Base-by-base conservation (phyloP, 169 alveolate species). In the Plasmodium reichenowi region DNA sequence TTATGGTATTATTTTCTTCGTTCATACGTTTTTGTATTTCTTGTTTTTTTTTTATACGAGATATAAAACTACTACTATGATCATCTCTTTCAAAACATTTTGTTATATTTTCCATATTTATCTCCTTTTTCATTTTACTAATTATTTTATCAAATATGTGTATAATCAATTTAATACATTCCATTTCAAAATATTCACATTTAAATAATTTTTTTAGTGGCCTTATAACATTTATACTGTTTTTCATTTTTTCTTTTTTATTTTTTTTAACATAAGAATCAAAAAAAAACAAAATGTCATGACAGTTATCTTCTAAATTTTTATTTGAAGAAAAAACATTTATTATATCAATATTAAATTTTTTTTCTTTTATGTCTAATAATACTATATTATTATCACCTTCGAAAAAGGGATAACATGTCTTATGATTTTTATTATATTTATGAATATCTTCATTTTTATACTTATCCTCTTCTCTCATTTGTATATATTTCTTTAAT, bases 251-350 rank as follows among this genome's bases (percentile, higher is more conserved):
- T 38, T 38, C 47, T 58, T 58, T 74, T 58, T 80, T 80, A 67
- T 62, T 45, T 80, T 80, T 56, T 54, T 80, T 80, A 52, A 67
- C 73, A 68, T 80, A 80, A 10, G 78, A 13, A 70, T 80, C 90
- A 54, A 80, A 80, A 71, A 80, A 80, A 56, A 80, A 80, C 10
- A 67, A 72, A 56, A 80, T 80, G 20, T 80, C 90, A 56, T 70
- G 26, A 80, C 26, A 67, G 17, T 38, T 29, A 6, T 17, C 83
- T 15, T 71, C 85, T 50, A 15, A 0, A 54, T 24, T 68, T 17
- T 17, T 56, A 54, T 80, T 54, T 1, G 83, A 3, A 10, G 70
- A 68, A 47, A 67, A 80, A 38, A 38, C 47, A 56, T 80, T 66
- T 8, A 80, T 80, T 8, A 67, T 59, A 32, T 80, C 90, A 20